These are phyloP conservation scores for Logfia minima DNA, from an alignment of 129 eudicot genomes.

Conservation along the genomic window DNA sequence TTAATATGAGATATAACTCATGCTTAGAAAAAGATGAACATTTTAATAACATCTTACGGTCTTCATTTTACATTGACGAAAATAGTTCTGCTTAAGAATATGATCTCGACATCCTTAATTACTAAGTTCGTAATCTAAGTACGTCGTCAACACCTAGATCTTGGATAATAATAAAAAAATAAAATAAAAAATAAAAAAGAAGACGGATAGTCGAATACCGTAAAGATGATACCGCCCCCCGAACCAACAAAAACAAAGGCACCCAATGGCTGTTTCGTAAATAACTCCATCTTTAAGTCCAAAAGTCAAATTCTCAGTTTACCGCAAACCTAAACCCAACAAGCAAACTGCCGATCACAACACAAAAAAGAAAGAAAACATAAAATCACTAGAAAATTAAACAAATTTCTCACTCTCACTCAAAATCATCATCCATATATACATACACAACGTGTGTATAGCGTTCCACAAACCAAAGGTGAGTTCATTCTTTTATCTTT, in stretches of 20 bases:
- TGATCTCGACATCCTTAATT: no score
- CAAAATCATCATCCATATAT: constrained; percentile 2
- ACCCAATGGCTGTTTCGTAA: constrained; percentile 29
- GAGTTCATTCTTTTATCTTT: neutral
- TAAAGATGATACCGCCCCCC: neutral
- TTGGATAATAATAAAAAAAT: no score
- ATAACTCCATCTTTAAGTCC: constrained; percentile 15
- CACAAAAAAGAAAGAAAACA: neutral
- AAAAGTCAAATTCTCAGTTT: constrained; percentile 24
- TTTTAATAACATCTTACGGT: no score
- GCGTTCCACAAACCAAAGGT: constrained; percentile 21
- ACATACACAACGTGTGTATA: neutral
- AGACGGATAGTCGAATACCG: no score
- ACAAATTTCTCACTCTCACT: constrained; percentile 4
- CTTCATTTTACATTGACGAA: no score
- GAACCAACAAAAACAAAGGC: constrained; percentile 11
- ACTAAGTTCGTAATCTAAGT: no score
- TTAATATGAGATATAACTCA: no score
- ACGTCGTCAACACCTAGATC: no score
- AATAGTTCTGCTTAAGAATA: no score
- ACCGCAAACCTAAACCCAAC: constrained; percentile 34
- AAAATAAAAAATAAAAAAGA: no score
- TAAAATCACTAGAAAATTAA: constrained; percentile 4
- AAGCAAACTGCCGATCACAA: constrained; percentile 31
- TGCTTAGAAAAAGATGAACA: no score